Percentiles rank a stretch among this genome's conserved stretches.
phyloP scores from a whole-genome alignment of 129 eudicot species.

The Scalesia atractyloides region DNA sequence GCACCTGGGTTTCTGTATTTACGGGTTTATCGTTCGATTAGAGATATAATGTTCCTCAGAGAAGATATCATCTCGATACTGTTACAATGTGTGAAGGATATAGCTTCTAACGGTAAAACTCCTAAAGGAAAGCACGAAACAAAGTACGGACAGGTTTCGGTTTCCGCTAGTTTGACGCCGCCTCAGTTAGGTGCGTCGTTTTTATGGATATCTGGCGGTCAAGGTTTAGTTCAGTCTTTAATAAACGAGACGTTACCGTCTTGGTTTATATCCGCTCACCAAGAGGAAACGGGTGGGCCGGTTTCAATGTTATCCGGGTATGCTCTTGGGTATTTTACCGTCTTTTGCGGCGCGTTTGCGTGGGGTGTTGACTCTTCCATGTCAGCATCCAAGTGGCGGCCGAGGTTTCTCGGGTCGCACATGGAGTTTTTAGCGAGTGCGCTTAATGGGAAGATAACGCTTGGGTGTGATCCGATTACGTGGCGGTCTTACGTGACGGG shows the following conservation, averaged over 20 bases:
- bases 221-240: constrained; percentile 63
- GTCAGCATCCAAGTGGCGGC: constrained; percentile 60
- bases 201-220: constrained; percentile 72
- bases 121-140: constrained; percentile 48
- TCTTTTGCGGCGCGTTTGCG: constrained; percentile 73
- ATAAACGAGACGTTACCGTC: constrained; percentile 84
- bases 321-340: constrained; percentile 76
- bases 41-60: constrained; percentile 77
- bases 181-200: constrained; percentile 88
- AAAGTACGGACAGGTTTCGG: constrained; percentile 66
- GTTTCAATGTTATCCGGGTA: constrained; percentile 74
- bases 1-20: constrained; percentile 92
- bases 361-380: constrained; percentile 79
- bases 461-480: constrained; percentile 86
- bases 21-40: constrained; percentile 69
- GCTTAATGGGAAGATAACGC: constrained; percentile 82
- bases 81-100: constrained; percentile 73
- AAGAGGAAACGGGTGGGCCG: constrained; percentile 44
- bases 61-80: constrained; percentile 73
- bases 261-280: constrained; percentile 84
- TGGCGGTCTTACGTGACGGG: constrained; percentile 89
- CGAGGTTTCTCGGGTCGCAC: constrained; percentile 59
- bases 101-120: constrained; percentile 52
- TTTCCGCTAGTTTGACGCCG: constrained; percentile 75
- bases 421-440: constrained; percentile 82